Conservation (phyloP, 768 basidiomycete species). For the Lactifluus subvellereus region DNA sequence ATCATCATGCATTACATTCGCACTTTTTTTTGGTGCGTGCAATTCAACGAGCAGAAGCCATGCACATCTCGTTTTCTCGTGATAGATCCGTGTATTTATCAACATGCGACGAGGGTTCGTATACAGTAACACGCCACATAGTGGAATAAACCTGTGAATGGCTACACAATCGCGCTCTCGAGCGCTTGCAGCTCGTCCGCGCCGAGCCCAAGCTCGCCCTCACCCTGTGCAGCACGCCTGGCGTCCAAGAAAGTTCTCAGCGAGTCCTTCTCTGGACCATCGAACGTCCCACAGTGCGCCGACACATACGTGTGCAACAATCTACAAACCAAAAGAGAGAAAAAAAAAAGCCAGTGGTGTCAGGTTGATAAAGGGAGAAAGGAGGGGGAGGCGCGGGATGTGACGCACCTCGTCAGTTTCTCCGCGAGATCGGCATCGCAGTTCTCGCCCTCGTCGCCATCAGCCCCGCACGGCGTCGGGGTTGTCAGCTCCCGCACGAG, state of each 20-base stretch:
- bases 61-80: neutral
- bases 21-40: neutral
- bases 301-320: slow-evolving; percentile 23
- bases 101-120: neutral
- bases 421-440: slow-evolving; percentile 59
- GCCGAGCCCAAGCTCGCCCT: slow-evolving; percentile 9
- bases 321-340: neutral
- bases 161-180: slow-evolving; percentile 9
- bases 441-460: slow-evolving; percentile 61
- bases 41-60: neutral
- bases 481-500: slow-evolving; percentile 47
- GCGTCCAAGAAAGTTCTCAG: slow-evolving; percentile 13
- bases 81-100: neutral
- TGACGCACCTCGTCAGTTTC: slow-evolving; percentile 47
- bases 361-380: neutral
- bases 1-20: neutral
- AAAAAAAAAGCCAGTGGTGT: too few species aligned
- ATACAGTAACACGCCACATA: neutral
- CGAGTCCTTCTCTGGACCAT: slow-evolving; percentile 10
- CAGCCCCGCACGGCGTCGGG: slow-evolving; percentile 59
- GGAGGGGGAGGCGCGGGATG: neutral
- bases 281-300: slow-evolving; percentile 17
- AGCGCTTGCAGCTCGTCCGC: slow-evolving; percentile 8
- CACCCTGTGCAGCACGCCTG: neutral
- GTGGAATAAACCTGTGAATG: neutral